Evolutionary conservation across 305 asterid species (phyloP).

Genomic region (Solanum hybrid): DNA sequence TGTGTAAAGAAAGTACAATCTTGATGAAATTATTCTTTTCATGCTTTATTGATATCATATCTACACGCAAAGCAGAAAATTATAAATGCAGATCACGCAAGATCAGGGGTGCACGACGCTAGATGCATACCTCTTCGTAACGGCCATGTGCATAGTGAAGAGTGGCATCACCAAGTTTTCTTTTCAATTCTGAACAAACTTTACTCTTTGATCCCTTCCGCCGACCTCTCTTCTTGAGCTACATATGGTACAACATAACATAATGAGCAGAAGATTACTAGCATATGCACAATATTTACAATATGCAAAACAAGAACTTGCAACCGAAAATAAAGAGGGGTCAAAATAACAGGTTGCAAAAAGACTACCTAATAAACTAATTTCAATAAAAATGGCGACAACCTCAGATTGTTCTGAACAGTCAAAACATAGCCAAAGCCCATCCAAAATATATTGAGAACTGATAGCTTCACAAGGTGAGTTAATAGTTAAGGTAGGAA

Average conservation of each 20-base stretch:
- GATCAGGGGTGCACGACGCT: background rate
- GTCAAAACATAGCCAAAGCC: background rate
- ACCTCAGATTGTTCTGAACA: background rate
- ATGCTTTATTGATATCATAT: background rate
- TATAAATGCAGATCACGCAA: background rate
- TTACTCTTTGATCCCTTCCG: constrained; percentile 57
- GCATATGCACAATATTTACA: background rate
- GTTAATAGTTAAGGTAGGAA: background rate
- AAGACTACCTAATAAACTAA: background rate
- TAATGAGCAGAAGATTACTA: background rate
- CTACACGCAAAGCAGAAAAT: background rate
- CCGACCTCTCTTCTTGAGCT: constrained; percentile 56
- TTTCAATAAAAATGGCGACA: background rate
- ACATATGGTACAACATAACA: constrained; percentile 8
- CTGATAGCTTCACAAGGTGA: background rate
- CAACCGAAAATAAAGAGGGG: constrained; percentile 4
- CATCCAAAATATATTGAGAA: background rate
- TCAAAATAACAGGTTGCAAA: background rate
- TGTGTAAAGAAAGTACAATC: background rate
- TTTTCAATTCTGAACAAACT: constrained; percentile 46
- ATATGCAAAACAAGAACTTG: background rate
- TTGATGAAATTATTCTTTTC: background rate
- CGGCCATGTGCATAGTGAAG: constrained; percentile 57
- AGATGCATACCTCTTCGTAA: constrained; percentile 51
- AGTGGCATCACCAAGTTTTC: constrained; percentile 78